A percentile compares a stretch with the other conserved stretches of the same genome.
These are phyloP conservation scores for Starmerella davenportii DNA, from an alignment of 805 yeast species.

Conservation along the genomic window DNA sequence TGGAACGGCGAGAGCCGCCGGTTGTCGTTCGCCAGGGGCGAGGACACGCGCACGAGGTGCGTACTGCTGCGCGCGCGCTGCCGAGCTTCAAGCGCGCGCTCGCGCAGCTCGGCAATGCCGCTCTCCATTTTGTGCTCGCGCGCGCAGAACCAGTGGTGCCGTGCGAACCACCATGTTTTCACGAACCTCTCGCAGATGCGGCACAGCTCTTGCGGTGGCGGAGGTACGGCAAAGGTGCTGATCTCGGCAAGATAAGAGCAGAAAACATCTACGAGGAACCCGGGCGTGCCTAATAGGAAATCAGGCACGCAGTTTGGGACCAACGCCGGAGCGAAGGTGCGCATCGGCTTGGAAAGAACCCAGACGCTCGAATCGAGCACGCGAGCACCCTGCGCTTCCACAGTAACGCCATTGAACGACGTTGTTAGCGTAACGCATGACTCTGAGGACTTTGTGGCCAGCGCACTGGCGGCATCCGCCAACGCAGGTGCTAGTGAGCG, in stretches of 20 bases:
- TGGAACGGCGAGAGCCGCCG: neutral
- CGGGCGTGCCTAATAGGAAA: constrained; percentile 36
- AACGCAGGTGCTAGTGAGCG: too few relatives aligned
- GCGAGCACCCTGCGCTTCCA: neutral
- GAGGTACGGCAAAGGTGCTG: constrained; percentile 30
- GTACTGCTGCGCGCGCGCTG: neutral
- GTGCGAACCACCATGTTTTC: constrained; percentile 95
- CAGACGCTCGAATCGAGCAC: neutral
- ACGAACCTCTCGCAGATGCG: constrained; percentile 78
- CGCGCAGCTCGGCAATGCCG: constrained; percentile 28
- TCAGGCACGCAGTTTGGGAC: neutral
- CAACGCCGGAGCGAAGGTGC: neutral
- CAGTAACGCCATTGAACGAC: neutral
- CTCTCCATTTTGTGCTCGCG: constrained; percentile 72
- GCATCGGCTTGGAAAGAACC: neutral
- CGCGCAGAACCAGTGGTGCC: constrained; percentile 73
- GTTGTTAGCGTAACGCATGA: too few relatives aligned
- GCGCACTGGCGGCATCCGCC: too few relatives aligned
- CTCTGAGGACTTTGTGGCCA: too few relatives aligned
- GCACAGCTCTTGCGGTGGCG: constrained; percentile 71
- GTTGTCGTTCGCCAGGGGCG: constrained; percentile 7
- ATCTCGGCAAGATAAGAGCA: constrained; percentile 52
- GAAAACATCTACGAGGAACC: constrained; percentile 77
- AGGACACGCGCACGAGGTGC: constrained; percentile 17
- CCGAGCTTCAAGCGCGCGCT: neutral